phyloP scores from a whole-genome alignment of 2,329 filamentous ascomycete species.

The Colletotrichum sp. region DNA sequence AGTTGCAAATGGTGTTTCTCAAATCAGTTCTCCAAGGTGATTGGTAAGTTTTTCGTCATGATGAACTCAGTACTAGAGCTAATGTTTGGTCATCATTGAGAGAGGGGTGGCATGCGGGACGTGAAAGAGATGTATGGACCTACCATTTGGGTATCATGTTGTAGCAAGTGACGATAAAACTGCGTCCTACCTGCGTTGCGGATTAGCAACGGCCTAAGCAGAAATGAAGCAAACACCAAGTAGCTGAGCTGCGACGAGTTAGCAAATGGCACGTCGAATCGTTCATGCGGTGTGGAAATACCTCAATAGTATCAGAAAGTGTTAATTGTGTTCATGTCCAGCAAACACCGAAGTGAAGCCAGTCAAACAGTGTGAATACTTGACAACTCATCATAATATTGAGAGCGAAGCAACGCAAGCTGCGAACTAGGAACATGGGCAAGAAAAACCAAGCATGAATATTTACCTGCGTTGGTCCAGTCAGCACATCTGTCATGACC shows the following conservation, averaged over 20 bases:
- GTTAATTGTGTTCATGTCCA: slow-evolving; percentile 57
- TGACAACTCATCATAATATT: slow-evolving; percentile 52
- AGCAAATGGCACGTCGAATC: background rate
- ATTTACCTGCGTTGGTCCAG: slow-evolving; percentile 30
- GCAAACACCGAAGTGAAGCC: slow-evolving; percentile 38
- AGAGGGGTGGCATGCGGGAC: slow-evolving; percentile 25
- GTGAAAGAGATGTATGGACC: background rate
- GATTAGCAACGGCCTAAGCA: background rate
- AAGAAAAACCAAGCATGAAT: background rate
- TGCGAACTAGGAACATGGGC: slow-evolving; percentile 4
- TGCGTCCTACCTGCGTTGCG: background rate
- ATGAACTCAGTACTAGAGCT: slow-evolving; percentile 57
- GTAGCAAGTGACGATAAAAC: slow-evolving; percentile 14
- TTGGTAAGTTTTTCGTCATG: slow-evolving; percentile 56
- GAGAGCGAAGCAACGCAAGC: background rate
- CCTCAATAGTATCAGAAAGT: slow-evolving; percentile 60
- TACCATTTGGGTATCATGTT: background rate
- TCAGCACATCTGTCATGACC: background rate
- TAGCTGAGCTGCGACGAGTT: background rate
- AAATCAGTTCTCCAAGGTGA: slow-evolving; percentile 70
- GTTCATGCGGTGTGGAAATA: slow-evolving; percentile 24
- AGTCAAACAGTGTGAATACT: slow-evolving; percentile 69
- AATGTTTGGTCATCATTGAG: slow-evolving; percentile 53
- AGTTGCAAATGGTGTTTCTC: slow-evolving; percentile 30
- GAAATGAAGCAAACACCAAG: background rate